These are phyloP conservation scores for Berberis thunbergii DNA, from an alignment of 164 flowering plant genomes.

Conservation along the genomic window DNA sequence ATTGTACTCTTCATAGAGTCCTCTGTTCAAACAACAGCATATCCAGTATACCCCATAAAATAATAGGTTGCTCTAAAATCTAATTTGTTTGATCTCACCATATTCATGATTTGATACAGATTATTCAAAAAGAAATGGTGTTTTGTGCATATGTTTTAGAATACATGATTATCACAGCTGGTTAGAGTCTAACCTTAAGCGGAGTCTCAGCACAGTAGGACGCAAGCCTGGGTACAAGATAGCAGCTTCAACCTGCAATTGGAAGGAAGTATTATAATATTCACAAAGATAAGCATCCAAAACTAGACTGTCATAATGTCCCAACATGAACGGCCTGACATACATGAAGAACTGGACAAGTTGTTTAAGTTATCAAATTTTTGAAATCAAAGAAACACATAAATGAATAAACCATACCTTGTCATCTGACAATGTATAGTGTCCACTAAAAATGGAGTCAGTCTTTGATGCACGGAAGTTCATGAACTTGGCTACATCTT, in stretches of 20 bases:
- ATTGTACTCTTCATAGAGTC: too few species aligned
- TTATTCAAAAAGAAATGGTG: too few species aligned
- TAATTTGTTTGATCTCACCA: too few species aligned
- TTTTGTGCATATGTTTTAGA: too few species aligned
- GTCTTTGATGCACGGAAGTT: constrained; percentile 63
- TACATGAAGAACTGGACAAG: too few species aligned
- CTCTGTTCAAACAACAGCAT: too few species aligned
- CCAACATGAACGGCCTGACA: too few species aligned
- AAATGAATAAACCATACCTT: constrained; percentile 38
- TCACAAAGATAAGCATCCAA: neutral
- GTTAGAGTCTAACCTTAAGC: constrained; percentile 41
- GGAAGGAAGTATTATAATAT: neutral
- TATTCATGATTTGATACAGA: too few species aligned
- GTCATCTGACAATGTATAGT: constrained; percentile 70
- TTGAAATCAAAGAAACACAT: neutral
- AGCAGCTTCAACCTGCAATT: constrained; percentile 86
- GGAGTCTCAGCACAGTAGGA: constrained; percentile 83
- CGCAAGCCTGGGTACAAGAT: constrained; percentile 84
- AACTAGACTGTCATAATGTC: neutral
- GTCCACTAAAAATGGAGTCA: constrained; percentile 63
- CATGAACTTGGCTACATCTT: constrained; percentile 81
- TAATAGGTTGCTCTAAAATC: too few species aligned
- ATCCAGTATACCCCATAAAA: too few species aligned
- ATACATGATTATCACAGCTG: too few species aligned
- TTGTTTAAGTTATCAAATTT: too few species aligned